Conservation (phyloP, 495 filamentous ascomycete genomes). For the Cercophora scortea region DNA sequence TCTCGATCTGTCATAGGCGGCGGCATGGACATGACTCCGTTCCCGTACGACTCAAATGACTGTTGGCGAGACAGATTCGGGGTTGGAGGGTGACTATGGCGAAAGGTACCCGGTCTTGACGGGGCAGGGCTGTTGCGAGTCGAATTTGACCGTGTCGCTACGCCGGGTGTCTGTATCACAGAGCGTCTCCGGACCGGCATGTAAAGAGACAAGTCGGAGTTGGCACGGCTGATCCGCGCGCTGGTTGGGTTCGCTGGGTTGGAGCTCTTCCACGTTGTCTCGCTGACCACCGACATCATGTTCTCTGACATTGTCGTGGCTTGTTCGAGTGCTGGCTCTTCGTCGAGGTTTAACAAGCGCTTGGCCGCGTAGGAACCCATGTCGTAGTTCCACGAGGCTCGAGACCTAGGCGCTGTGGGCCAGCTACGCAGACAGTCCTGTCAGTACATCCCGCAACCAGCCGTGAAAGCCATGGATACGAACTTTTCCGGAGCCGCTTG, state of each 20-base stretch:
- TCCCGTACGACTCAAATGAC: constrained; percentile 27
- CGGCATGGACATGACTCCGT: constrained; percentile 26
- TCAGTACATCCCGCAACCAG: too few relatives aligned
- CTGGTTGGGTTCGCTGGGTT: constrained; percentile 23
- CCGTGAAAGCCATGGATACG: not conserved
- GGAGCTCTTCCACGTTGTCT: constrained; percentile 28
- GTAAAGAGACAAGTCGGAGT: constrained; percentile 39
- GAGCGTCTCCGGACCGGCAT: constrained; percentile 40
- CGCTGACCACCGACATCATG: constrained; percentile 25
- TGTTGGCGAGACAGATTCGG: constrained; percentile 25
- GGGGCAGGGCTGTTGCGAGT: constrained; percentile 5
- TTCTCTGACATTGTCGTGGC: constrained; percentile 25
- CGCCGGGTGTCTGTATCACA: constrained; percentile 37
- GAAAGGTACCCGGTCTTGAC: constrained; percentile 16
- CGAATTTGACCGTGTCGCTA: constrained; percentile 33
- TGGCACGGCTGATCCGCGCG: constrained; percentile 24
- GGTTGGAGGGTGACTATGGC: constrained; percentile 29
- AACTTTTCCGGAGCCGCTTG: constrained; percentile 17
- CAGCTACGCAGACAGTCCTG: constrained; percentile 9
- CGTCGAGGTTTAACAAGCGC: constrained; percentile 31
- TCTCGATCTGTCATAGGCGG: constrained; percentile 14
- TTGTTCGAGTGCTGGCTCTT: constrained; percentile 26
- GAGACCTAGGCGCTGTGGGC: constrained; percentile 17
- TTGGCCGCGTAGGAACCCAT: constrained; percentile 34
- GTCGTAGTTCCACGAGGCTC: constrained; percentile 35